Evolutionary conservation across 352 stramenopile genomes (phyloP), one percentile per base, ranked within the genome.

Genomic region (Pythium sp.): DNA sequence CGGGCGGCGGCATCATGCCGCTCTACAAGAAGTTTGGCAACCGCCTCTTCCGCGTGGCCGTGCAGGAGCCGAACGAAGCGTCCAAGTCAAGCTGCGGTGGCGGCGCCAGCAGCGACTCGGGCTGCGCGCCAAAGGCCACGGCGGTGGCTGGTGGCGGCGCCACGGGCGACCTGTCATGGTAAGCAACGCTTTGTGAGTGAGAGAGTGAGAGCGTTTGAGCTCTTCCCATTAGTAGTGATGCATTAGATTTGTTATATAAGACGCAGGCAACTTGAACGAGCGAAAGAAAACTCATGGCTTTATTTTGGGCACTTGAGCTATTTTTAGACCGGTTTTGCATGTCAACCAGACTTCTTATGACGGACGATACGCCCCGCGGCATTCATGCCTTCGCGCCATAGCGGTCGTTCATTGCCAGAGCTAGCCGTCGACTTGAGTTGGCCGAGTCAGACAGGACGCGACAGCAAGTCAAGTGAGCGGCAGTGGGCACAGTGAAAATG

Each of bases 21-120:
- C 75, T 95, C 34, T 95, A 92, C 80, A 91, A 90, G 69, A 91
- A 92, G 76, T 94, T 91, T 38, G 84, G 84, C 72, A 92, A 92
- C 76, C 80, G 82, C 47, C 82, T 95, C 64, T 95, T 95, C 72
- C 87, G 87, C 24, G 87, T 93, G 56, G 87, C 87, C 9, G 84
- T 95, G 64, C 80, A 92, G 62, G 84, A 93, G 57, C 78, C 84
- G 34, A 69, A 54, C 7, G 63, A 68, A 18, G 15, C 32, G 26
- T 47, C 51, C 15, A 67, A 72, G 30, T 75, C 77, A 49, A 72
- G 74, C 64, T 87, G 80, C 22, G 72, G 72, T 43, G 69, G 75
- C 47, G 69, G 75, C 36, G 71, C 72, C 28, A 72, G 70, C 14
- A 69, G 71, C 15, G 46, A 58, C 24, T 41, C 57, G 7, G 58